Percentiles rank a stretch among this genome's conserved stretches.
Evolutionary conservation across 305 asterid species (phyloP).

Genomic region (Solanum chacoense): DNA sequence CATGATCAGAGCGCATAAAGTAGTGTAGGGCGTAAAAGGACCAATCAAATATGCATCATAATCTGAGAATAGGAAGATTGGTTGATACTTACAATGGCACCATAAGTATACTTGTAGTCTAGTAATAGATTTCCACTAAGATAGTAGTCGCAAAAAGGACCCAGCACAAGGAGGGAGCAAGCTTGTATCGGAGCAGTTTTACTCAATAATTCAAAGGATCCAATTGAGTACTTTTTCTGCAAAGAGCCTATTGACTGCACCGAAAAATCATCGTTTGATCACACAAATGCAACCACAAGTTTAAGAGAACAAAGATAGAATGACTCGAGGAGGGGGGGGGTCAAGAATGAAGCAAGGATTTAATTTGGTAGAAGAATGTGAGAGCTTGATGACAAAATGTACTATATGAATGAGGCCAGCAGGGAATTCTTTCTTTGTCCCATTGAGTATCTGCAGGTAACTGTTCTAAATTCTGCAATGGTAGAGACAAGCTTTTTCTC

Average conservation of each 20-base stretch:
- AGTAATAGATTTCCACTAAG: constrained; percentile 48
- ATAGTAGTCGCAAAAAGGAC: constrained; percentile 73
- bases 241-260: constrained; percentile 94
- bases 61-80: neutral
- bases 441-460: neutral
- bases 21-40: neutral
- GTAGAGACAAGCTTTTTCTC: neutral
- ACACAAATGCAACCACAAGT: constrained; percentile 7
- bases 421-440: neutral
- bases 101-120: constrained; percentile 42
- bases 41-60: neutral
- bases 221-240: constrained; percentile 92
- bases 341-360: neutral
- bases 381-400: neutral
- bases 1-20: neutral
- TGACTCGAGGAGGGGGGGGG: too few relatives aligned
- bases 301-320: neutral
- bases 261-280: neutral
- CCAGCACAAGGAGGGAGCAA: constrained; percentile 74
- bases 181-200: constrained; percentile 98
- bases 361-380: neutral
- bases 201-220: constrained; percentile 86
- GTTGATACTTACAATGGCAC: constrained; percentile 54
- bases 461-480: neutral
- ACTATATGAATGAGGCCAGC: neutral